A percentile compares a stretch with the other conserved stretches of the same genome.
Conservation (phyloP, 148 eudicot genomes). For the Camellia granthamiana region DNA sequence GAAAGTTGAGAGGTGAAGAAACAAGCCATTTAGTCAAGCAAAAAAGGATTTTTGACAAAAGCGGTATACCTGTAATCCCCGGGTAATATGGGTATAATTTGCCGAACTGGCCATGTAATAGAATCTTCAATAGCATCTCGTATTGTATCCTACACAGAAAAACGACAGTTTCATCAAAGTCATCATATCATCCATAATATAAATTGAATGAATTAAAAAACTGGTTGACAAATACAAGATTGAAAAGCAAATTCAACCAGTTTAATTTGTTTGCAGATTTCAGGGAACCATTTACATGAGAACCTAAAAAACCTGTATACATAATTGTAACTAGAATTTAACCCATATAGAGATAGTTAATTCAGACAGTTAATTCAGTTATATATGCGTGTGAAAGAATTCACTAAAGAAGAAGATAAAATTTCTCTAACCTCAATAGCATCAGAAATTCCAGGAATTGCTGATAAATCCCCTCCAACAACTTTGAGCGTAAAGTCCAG, state of each 20-base stretch:
- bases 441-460: constrained; percentile 84
- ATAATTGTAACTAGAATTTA: too few species aligned
- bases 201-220: not conserved
- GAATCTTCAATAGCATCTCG: constrained; percentile 94
- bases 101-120: constrained; percentile 86
- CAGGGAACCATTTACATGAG: too few species aligned
- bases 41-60: not conserved
- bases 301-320: too few species aligned
- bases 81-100: constrained; percentile 73
- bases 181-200: not conserved
- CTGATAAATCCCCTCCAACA: constrained; percentile 73
- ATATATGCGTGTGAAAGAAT: not conserved
- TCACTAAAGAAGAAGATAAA: not conserved
- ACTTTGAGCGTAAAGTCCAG: constrained; percentile 81
- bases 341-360: too few species aligned
- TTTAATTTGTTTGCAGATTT: too few species aligned
- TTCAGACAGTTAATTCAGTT: too few species aligned
- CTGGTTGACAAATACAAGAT: not conserved
- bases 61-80: constrained; percentile 73
- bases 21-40: not conserved
- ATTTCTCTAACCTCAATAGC: constrained; percentile 58
- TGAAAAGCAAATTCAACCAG: not conserved
- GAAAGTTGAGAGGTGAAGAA: not conserved
- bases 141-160: constrained; percentile 56
- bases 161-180: not conserved